Evolutionary conservation across 2,329 filamentous ascomycete species (phyloP).

Genomic region (Trichoderma sp.): DNA sequence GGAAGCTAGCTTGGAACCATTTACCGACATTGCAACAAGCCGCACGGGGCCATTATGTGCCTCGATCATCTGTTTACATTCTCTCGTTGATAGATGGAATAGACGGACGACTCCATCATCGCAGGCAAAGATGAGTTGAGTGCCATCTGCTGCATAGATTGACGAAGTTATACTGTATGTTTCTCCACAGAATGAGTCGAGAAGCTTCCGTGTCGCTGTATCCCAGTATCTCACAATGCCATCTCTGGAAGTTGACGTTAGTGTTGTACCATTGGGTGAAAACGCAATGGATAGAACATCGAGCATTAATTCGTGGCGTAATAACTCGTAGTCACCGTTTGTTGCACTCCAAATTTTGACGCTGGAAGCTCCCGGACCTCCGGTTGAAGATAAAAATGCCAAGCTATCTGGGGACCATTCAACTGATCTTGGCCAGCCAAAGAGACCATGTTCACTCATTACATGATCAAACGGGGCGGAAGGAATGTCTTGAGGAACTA

Average conservation of each 20-base stretch:
- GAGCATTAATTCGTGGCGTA: rapidly evolving
- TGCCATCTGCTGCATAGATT: neutral
- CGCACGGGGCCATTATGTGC: too few species aligned
- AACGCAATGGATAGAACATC: neutral
- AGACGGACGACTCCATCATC: neutral
- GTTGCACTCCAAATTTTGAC: neutral
- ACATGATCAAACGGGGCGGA: neutral
- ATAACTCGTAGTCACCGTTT: neutral
- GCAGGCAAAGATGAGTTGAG: neutral
- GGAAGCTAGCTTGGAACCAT: neutral
- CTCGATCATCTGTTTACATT: neutral
- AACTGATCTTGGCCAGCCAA: conserved; percentile 2
- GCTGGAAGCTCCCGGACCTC: rapidly evolving
- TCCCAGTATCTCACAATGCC: neutral
- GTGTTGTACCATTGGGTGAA: neutral
- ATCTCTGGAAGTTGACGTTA: neutral
- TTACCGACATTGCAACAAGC: neutral
- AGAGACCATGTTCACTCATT: neutral
- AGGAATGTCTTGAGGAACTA: neutral
- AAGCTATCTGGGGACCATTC: neutral
- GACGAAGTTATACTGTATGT: neutral
- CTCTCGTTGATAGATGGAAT: neutral
- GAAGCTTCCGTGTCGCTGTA: neutral
- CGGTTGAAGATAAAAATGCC: neutral
- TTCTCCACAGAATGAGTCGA: neutral